Evolutionary conservation across 352 stramenopile species (phyloP).

Genomic region (Plasmopara halstedii): DNA sequence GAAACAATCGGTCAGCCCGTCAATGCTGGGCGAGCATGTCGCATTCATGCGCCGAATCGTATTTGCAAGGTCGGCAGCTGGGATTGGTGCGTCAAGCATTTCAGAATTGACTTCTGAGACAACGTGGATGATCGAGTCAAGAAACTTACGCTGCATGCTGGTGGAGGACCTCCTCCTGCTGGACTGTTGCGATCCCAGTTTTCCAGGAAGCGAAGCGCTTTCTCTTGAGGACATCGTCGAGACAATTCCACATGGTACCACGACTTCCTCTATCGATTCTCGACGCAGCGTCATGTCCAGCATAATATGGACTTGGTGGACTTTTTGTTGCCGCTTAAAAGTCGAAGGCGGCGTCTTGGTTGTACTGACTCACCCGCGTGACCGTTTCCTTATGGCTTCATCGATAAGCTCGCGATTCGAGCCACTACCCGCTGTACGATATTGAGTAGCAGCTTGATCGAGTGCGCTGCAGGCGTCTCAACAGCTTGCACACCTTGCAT

Average conservation of each 20-base stretch:
- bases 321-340: background rate
- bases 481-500: background rate
- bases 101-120: background rate
- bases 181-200: background rate
- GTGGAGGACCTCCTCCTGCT: background rate
- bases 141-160: background rate
- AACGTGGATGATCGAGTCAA: background rate
- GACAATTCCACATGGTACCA: background rate
- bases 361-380: background rate
- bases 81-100: background rate
- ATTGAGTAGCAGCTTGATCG: background rate
- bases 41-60: background rate
- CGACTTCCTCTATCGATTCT: background rate
- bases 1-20: background rate
- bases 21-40: background rate
- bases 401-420: background rate
- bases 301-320: background rate
- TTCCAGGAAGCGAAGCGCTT: background rate
- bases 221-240: background rate
- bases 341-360: background rate
- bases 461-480: background rate
- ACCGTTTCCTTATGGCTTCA: background rate
- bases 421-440: background rate
- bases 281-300: background rate
- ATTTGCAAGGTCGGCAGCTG: background rate